These are phyloP conservation scores for Phytophthora pinifolia DNA, from an alignment of 352 stramenopile species.

Conservation along the genomic window DNA sequence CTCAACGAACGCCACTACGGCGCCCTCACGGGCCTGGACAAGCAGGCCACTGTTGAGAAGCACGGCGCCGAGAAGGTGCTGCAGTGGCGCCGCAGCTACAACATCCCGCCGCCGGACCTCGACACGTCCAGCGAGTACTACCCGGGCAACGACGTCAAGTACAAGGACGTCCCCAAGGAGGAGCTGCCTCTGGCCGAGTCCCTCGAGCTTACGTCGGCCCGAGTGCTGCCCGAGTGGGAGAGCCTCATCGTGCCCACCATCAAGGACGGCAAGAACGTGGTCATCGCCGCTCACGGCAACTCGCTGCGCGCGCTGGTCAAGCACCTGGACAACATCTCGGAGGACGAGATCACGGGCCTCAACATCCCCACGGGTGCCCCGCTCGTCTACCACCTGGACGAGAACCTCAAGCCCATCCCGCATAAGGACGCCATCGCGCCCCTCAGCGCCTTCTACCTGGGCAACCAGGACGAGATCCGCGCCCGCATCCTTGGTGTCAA, in stretches of 20 bases:
- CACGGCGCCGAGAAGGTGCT: slow-evolving; percentile 93
- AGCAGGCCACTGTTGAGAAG: slow-evolving; percentile 90
- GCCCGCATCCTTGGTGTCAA: slow-evolving; percentile 96
- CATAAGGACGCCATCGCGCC: slow-evolving; percentile 87
- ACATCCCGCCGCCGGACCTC: slow-evolving; percentile 95
- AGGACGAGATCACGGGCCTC: slow-evolving; percentile 94
- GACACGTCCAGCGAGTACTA: slow-evolving; percentile 92
- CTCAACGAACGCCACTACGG: slow-evolving; percentile 93
- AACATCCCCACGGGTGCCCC: slow-evolving; percentile 93
- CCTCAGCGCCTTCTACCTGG: slow-evolving; percentile 79
- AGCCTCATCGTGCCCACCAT: slow-evolving; percentile 91
- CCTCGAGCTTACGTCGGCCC: slow-evolving; percentile 92
- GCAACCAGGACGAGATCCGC: slow-evolving; percentile 97
- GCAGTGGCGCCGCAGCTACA: slow-evolving; percentile 97
- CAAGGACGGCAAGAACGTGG: slow-evolving; percentile 92
- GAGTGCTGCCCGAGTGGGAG: slow-evolving; percentile 92
- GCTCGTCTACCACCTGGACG: slow-evolving; percentile 89
- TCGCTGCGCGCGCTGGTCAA: slow-evolving; percentile 92
- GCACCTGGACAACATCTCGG: slow-evolving; percentile 92
- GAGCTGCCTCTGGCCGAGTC: slow-evolving; percentile 93
- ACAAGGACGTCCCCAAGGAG: slow-evolving; percentile 81
- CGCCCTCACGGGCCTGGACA: slow-evolving; percentile 90
- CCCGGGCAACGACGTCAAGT: slow-evolving; percentile 91
- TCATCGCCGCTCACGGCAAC: slow-evolving; percentile 96
- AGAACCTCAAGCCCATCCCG: slow-evolving; percentile 82